phyloP scores from a whole-genome alignment of 2,329 filamentous ascomycete genomes.

The Calonectria naviculata region DNA sequence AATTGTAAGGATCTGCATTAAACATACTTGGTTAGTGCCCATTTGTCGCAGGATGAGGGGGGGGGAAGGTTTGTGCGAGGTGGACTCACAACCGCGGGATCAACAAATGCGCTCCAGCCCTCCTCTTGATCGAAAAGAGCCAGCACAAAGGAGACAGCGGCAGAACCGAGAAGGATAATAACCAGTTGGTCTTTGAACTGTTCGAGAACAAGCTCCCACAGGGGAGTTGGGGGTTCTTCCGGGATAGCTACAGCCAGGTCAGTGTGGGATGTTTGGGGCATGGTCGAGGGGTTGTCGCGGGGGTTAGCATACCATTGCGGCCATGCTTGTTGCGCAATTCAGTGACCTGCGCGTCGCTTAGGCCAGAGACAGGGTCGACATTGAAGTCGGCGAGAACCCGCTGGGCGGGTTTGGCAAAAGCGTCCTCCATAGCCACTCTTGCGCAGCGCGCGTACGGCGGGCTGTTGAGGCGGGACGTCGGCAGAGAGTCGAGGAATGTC shows the following conservation, averaged over 20 bases:
- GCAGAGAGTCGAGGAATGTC: not conserved
- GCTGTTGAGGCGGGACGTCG: conserved; percentile 16
- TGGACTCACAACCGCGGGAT: conserved; percentile 86
- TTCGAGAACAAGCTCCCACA: conserved; percentile 97
- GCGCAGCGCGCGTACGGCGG: conserved; percentile 36
- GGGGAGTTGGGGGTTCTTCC: conserved; percentile 93
- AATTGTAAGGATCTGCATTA: conserved; percentile 87
- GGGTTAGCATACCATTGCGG: conserved; percentile 68
- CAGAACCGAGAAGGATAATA: conserved; percentile 92
- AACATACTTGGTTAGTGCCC: conserved; percentile 15
- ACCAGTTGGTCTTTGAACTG: conserved; percentile 99
- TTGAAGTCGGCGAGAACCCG: conserved; percentile 69
- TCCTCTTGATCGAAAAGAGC: conserved; percentile 93
- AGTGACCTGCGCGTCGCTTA: conserved; percentile 69
- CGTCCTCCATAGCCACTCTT: conserved; percentile 66
- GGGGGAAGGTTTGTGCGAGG: not conserved
- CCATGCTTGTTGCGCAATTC: conserved; percentile 69
- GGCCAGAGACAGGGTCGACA: conserved; percentile 65
- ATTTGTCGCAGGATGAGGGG: conserved; percentile 7
- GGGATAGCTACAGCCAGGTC: conserved; percentile 60
- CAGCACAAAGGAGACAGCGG: conserved; percentile 91
- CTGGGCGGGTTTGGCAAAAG: conserved; percentile 67
- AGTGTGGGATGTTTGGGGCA: conserved; percentile 19
- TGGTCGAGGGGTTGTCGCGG: conserved; percentile 22
- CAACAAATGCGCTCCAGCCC: conserved; percentile 97